Percentiles rank a stretch among this genome's conserved stretches.
Conservation (phyloP, 2,329 filamentous ascomycete species). For the Exophiala mesophila region DNA sequence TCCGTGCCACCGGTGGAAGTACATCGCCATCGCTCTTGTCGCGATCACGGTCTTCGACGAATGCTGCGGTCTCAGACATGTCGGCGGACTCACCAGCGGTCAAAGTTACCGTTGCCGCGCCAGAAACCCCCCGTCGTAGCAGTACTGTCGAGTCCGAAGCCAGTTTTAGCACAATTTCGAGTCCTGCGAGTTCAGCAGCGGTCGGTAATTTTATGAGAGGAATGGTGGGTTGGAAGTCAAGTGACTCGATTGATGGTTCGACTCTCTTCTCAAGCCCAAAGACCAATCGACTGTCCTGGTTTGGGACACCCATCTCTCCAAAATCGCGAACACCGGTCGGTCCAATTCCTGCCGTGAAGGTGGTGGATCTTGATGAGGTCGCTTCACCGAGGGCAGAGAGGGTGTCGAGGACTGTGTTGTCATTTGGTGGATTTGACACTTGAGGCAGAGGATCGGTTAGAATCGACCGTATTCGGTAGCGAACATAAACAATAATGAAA, state of each 20-base stretch:
- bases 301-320: background rate
- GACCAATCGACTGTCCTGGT: background rate
- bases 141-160: too few relatives aligned
- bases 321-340: background rate
- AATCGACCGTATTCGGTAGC: too few relatives aligned
- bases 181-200: too few relatives aligned
- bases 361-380: background rate
- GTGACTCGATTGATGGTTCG: too few relatives aligned
- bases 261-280: too few relatives aligned
- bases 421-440: background rate
- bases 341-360: background rate
- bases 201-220: background rate
- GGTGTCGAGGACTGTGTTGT: background rate
- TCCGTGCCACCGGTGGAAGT: slow-evolving; percentile 1
- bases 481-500: too few relatives aligned
- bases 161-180: too few relatives aligned
- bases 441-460: background rate
- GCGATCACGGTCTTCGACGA: background rate
- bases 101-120: too few relatives aligned
- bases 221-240: background rate
- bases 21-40: background rate
- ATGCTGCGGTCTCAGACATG: background rate
- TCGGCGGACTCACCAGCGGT: background rate
- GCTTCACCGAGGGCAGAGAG: background rate
- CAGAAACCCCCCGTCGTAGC: too few relatives aligned